phyloP scores from a whole-genome alignment of 352 stramenopile species.

The Pythium chondricola region DNA sequence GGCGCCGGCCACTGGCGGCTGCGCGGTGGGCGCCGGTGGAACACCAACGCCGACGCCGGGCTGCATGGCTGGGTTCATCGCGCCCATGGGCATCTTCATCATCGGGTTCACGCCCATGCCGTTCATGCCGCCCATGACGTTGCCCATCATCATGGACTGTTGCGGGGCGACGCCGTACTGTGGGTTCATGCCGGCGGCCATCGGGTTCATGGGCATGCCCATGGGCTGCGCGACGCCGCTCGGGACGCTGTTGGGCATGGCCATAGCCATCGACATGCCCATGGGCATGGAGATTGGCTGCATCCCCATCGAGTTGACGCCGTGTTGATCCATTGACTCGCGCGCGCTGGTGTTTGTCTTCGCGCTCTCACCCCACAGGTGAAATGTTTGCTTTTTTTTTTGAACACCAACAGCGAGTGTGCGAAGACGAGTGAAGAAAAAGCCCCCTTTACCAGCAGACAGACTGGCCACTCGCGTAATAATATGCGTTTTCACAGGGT shows the following conservation, averaged over 20 bases:
- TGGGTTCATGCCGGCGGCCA: constrained; percentile 39
- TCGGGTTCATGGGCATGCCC: constrained; percentile 46
- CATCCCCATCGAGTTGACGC: constrained; percentile 62
- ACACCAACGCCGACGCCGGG: constrained; percentile 4
- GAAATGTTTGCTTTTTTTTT: too few relatives aligned
- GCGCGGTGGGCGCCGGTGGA: constrained; percentile 7
- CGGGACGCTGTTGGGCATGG: constrained; percentile 25
- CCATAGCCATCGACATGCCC: constrained; percentile 51
- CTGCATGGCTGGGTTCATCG: constrained; percentile 37
- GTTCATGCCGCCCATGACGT: constrained; percentile 58
- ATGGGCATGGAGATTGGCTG: constrained; percentile 67
- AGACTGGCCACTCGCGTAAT: too few relatives aligned
- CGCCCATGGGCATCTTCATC: constrained; percentile 39
- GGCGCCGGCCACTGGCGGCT: constrained; percentile 24
- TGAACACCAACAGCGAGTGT: too few relatives aligned
- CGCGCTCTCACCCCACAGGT: too few relatives aligned
- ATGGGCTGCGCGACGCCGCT: constrained; percentile 33
- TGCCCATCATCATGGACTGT: constrained; percentile 30
- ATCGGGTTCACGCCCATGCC: constrained; percentile 15
- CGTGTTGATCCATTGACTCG: constrained; percentile 47
- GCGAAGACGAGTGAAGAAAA: too few relatives aligned
- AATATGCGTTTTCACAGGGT: too few relatives aligned
- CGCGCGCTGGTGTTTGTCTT: constrained; percentile 1
- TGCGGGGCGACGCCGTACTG: constrained; percentile 17
- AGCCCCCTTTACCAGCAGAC: too few relatives aligned